These are phyloP conservation scores for Microsporum audouinii DNA, from an alignment of 2,329 filamentous ascomycete genomes.

Conservation along the genomic window DNA sequence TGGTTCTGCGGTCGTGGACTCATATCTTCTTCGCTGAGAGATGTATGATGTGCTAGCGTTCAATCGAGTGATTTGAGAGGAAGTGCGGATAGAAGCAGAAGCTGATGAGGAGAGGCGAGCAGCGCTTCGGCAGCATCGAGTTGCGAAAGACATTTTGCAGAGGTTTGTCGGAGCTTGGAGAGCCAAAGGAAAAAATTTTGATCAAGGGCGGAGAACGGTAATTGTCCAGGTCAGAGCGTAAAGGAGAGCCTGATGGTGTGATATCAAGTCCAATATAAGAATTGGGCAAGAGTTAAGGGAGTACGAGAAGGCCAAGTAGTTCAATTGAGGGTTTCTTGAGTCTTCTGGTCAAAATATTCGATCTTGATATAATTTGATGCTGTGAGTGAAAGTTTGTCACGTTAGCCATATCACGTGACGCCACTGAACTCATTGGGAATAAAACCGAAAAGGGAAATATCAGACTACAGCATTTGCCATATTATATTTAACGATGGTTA, in stretches of 20 bases:
- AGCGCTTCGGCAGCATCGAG: slow-evolving; percentile 34
- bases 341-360: not conserved
- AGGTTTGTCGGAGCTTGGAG: not conserved
- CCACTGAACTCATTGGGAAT: not conserved
- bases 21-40: slow-evolving; percentile 55
- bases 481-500: not conserved
- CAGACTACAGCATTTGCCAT: not conserved
- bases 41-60: slow-evolving; percentile 8
- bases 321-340: not conserved
- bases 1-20: slow-evolving; percentile 59
- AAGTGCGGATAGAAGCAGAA: slow-evolving; percentile 23
- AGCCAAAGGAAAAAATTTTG: slow-evolving; percentile 6
- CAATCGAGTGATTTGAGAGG: slow-evolving; percentile 8
- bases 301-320: not conserved
- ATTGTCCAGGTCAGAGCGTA: not conserved
- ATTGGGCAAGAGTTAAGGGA: not conserved
- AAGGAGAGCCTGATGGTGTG: not conserved
- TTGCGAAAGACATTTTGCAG: slow-evolving; percentile 32
- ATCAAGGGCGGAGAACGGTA: not conserved
- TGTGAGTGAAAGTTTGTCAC: not conserved
- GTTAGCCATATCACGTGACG: not conserved
- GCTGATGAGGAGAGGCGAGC: slow-evolving; percentile 27
- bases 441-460: not conserved
- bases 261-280: not conserved
- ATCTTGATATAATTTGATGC: slow-evolving; percentile 3